phyloP scores from a whole-genome alignment of 1,284 basidiomycete genomes.

The Puccinia hordei region DNA sequence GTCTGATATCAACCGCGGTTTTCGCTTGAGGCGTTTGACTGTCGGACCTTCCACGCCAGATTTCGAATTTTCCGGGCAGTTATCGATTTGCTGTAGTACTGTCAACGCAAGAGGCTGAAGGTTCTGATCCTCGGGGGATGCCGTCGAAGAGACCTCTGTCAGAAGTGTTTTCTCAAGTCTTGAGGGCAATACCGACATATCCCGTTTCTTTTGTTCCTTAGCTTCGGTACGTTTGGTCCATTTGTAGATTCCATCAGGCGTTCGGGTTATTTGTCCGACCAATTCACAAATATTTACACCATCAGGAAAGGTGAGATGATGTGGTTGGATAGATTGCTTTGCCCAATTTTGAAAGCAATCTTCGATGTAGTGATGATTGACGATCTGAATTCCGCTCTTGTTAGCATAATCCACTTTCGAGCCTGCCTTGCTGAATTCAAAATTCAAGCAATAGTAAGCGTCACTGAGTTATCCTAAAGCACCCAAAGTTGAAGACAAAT shows the following conservation, averaged over 20 bases:
- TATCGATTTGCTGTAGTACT: background rate
- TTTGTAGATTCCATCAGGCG: background rate
- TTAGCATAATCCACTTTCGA: slow-evolving; percentile 31
- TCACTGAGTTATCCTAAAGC: background rate
- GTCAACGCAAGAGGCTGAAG: background rate
- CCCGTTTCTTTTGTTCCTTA: background rate
- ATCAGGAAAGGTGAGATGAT: slow-evolving; percentile 28
- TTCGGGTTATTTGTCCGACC: slow-evolving; percentile 6
- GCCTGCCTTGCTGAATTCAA: slow-evolving; percentile 37
- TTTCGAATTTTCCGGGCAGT: background rate
- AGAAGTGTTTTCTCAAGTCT: background rate
- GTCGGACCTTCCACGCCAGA: background rate
- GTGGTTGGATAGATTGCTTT: slow-evolving; percentile 13
- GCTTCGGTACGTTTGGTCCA: slow-evolving; percentile 25
- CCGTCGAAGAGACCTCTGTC: background rate
- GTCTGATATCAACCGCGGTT: slow-evolving; percentile 18
- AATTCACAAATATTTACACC: slow-evolving; percentile 14
- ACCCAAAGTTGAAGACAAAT: background rate
- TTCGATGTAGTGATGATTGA: slow-evolving; percentile 49
- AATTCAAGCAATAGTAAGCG: background rate
- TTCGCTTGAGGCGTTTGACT: slow-evolving; percentile 18
- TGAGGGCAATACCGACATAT: slow-evolving; percentile 10
- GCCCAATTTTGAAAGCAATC: slow-evolving; percentile 44
- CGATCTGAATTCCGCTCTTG: slow-evolving; percentile 31
- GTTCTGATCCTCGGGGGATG: background rate